Conservation (phyloP, 2,329 filamentous ascomycete species). For the Lecanosticta acicola region DNA sequence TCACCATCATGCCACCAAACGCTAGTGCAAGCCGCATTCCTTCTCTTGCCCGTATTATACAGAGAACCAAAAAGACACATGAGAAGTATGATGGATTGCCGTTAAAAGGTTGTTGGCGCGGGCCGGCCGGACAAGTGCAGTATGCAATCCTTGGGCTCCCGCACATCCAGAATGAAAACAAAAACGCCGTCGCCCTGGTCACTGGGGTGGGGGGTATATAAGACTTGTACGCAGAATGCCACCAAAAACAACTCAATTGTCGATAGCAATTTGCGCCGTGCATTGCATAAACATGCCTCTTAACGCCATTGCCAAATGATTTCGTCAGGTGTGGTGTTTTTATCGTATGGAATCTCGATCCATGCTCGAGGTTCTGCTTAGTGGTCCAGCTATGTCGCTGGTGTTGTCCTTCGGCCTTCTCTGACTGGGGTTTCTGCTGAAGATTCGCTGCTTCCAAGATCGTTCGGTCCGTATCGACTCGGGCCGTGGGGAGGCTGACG, state of each 20-base stretch:
- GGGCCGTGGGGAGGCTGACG: slow-evolving; percentile 27
- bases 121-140: background rate
- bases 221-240: background rate
- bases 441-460: slow-evolving; percentile 39
- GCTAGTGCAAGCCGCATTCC: background rate
- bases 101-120: background rate
- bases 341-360: slow-evolving; percentile 25
- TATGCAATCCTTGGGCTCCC: background rate
- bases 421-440: slow-evolving; percentile 41
- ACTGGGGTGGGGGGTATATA: background rate
- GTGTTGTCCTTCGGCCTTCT: slow-evolving; percentile 28
- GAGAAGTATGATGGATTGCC: background rate
- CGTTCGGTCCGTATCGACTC: slow-evolving; percentile 28
- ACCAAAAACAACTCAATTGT: background rate
- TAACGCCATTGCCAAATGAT: background rate
- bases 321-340: background rate
- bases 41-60: background rate
- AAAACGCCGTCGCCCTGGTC: background rate
- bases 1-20: background rate
- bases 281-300: background rate
- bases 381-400: slow-evolving; percentile 19
- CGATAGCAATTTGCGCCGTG: background rate
- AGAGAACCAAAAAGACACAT: background rate
- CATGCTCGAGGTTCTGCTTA: slow-evolving; percentile 33
- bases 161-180: background rate